Percentiles rank a stretch among this genome's conserved stretches.
These are phyloP conservation scores for Mycena filopes DNA, from an alignment of 768 basidiomycete species.

Conservation along the genomic window DNA sequence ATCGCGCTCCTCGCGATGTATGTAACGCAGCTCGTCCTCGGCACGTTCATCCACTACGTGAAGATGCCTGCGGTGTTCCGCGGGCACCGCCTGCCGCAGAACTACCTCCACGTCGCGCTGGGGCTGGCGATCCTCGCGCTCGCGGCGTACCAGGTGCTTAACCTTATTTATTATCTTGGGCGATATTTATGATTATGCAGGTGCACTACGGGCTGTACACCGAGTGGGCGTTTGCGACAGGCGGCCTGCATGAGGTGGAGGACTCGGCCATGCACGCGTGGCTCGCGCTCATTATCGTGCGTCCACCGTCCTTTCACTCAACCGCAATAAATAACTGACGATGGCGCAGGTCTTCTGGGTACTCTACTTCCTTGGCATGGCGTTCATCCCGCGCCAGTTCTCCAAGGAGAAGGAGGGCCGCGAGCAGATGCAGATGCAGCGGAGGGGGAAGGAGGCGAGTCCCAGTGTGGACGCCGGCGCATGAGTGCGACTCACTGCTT, in stretches of 20 bases:
- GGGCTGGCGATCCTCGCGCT: slow-evolving; percentile 66
- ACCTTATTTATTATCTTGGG: not conserved
- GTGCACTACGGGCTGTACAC: slow-evolving; percentile 61
- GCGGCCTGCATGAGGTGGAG: slow-evolving; percentile 49
- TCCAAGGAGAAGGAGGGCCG: slow-evolving; percentile 16
- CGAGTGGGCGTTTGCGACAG: slow-evolving; percentile 52
- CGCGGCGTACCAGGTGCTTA: slow-evolving; percentile 60
- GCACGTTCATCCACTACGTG: slow-evolving; percentile 62
- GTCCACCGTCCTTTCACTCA: slow-evolving; percentile 28
- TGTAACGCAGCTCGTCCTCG: slow-evolving; percentile 58
- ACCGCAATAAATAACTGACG: not conserved
- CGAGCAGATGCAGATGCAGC: not conserved
- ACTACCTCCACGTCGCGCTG: slow-evolving; percentile 64
- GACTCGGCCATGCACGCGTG: slow-evolving; percentile 55
- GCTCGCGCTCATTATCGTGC: slow-evolving; percentile 56
- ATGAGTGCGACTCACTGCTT: too few relatives aligned
- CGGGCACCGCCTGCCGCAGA: slow-evolving; percentile 59
- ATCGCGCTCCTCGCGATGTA: slow-evolving; percentile 65
- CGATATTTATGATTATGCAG: slow-evolving; percentile 34
- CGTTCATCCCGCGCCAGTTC: slow-evolving; percentile 47
- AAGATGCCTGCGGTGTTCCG: slow-evolving; percentile 53
- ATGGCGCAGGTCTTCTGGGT: slow-evolving; percentile 57
- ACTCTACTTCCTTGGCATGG: slow-evolving; percentile 54
- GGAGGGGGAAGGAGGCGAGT: not conserved
- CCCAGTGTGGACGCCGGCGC: too few relatives aligned